Percentiles rank a stretch among this genome's conserved stretches.
phyloP scores from a whole-genome alignment of 371 early-diverging fungal species.

The Mortierella sp. region DNA sequence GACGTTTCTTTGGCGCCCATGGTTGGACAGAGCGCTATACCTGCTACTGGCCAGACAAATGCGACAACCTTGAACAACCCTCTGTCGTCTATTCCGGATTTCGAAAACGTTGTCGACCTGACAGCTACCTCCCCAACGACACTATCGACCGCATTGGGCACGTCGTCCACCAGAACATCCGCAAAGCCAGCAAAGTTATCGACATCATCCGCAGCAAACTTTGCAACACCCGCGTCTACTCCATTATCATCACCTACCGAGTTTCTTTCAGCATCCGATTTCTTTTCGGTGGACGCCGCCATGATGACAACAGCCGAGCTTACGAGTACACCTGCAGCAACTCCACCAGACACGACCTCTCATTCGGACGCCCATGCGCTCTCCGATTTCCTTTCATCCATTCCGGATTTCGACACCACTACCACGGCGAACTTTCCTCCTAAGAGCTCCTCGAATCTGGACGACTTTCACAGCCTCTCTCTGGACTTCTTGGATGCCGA shows the following conservation, averaged over 20 bases:
- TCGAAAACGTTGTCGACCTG: neutral
- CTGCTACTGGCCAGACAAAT: neutral
- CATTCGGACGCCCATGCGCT: neutral
- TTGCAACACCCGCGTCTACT: neutral
- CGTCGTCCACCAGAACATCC: neutral
- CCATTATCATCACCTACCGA: neutral
- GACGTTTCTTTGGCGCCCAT: neutral
- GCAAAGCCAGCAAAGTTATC: neutral
- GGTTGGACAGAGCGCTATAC: neutral
- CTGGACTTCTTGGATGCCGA: slow-evolving; percentile 30
- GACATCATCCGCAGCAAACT: neutral
- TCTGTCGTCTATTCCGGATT: slow-evolving; percentile 4
- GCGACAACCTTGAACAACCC: neutral
- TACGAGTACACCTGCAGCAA: neutral
- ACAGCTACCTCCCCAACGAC: neutral
- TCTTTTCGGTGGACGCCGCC: neutral
- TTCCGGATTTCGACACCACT: neutral
- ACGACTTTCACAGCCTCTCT: slow-evolving; percentile 24
- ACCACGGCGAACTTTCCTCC: neutral
- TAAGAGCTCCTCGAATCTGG: neutral
- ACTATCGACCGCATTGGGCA: neutral
- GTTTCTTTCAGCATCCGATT: neutral
- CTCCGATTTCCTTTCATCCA: slow-evolving; percentile 5
- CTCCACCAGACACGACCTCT: neutral
- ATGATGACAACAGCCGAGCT: neutral